Base-by-base conservation (phyloP, 2,329 filamentous ascomycete genomes). In the Blumeria hordei region DNA sequence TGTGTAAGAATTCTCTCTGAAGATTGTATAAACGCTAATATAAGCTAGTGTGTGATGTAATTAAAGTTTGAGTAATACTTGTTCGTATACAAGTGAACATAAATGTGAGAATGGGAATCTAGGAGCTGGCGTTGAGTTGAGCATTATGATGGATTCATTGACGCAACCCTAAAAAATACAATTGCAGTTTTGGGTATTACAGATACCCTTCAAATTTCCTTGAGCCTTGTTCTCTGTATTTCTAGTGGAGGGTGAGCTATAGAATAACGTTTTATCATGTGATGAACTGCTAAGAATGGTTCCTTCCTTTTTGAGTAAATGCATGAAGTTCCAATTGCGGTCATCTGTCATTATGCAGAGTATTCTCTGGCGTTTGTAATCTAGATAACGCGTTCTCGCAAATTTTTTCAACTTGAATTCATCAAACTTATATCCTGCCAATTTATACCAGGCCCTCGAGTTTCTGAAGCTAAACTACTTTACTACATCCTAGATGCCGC, bases 1-100 rank as follows among this genome's bases (percentile, higher is more conserved):
- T 98, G 90, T 72, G 88, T 95, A 66, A 62, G 65, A 63, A 32
- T 44, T 51, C 12, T 28, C 18, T 14, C 11, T 11, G 21, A 4
- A 28, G 12, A 43, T 55, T 12, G 36, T 49, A 5, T 14, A 28
- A 16, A 45, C 41, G 8, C n/a, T 45, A 18, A 45, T 6, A 9
- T 45, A 9, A 45, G 16, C 16, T 16, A 45, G 41, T 45, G 41
- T 16, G 41, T 45, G n/a, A 45, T 45, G 41, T 45, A 45, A 45
- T 45, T 45, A 18, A 18, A 45, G n/a, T 16, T 12, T 11, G 11
- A 11, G 37, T 41, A n/a, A 45, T 12, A 12, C 21, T 45, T 9
- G 21, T 9, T 12, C 41, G 8, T 12, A 45, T 45, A 9, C 21
- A 45, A n/a, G 21, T 11, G 21, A 16, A n/a, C 41, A 45, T 16